Conservation (phyloP, 2,329 filamentous ascomycete genomes). For the Cladosporium phlei region DNA sequence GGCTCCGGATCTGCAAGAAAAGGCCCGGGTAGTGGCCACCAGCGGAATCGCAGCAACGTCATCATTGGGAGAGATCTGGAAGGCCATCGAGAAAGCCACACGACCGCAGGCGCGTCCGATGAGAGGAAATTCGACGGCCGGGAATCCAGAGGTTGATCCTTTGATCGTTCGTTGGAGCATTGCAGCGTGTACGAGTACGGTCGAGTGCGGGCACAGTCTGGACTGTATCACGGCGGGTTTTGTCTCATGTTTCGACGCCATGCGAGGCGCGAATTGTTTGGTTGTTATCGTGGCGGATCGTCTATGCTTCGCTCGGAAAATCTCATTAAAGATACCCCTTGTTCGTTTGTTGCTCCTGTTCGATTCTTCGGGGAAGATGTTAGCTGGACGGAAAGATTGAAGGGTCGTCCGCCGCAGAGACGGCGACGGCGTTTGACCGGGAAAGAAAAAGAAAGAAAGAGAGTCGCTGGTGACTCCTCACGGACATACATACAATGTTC, state of each 20-base stretch:
- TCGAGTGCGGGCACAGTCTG: not conserved
- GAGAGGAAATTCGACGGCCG: constrained; percentile 16
- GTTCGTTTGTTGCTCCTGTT: not conserved
- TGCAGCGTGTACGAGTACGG: not conserved
- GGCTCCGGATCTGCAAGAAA: constrained; percentile 50
- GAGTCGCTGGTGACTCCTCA: constrained; percentile 1
- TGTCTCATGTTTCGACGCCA: no score
- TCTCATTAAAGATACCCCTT: constrained; percentile 14
- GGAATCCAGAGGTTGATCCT: not conserved
- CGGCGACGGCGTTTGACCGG: not conserved
- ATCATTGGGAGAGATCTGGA: constrained; percentile 39
- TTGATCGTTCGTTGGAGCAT: not conserved
- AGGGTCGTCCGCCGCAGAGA: not conserved
- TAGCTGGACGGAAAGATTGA: not conserved
- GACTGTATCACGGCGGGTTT: not conserved
- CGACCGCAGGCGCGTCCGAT: constrained; percentile 20
- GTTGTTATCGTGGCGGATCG: not conserved
- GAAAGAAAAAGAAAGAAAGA: no score
- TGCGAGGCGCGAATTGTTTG: no score
- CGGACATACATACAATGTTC: not conserved
- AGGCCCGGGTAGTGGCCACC: constrained; percentile 41
- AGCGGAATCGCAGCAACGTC: constrained; percentile 63
- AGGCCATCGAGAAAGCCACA: constrained; percentile 21
- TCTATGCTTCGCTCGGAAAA: constrained; percentile 5
- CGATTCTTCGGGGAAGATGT: not conserved